A percentile compares a stretch with the other conserved stretches of the same genome.
Conservation (phyloP, 352 stramenopile genomes). For the Saprolegnia diclina region DNA sequence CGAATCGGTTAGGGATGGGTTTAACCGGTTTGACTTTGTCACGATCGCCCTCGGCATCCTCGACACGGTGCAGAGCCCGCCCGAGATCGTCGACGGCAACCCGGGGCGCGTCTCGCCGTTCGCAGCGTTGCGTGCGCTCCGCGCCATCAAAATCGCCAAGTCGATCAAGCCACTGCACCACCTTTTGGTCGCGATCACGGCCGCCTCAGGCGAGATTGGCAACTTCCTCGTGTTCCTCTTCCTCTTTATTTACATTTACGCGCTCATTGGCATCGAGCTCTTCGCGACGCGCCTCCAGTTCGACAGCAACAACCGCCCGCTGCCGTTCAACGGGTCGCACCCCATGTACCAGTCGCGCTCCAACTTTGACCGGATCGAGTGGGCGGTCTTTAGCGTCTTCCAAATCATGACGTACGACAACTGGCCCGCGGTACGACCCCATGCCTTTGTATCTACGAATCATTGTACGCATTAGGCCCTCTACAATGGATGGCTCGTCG, state of each 20-base stretch:
- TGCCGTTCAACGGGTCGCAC: slow-evolving; percentile 33
- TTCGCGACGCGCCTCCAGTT: slow-evolving; percentile 91
- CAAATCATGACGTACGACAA: slow-evolving; percentile 90
- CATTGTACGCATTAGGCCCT: too few relatives aligned
- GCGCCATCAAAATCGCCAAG: slow-evolving; percentile 67
- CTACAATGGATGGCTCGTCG: slow-evolving; percentile 78
- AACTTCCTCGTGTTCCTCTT: slow-evolving; percentile 90
- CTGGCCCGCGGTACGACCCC: slow-evolving; percentile 70
- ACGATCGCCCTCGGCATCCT: slow-evolving; percentile 32
- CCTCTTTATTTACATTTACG: slow-evolving; percentile 93
- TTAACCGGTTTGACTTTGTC: slow-evolving; percentile 32
- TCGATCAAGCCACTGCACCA: slow-evolving; percentile 89
- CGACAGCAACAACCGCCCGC: slow-evolving; percentile 50
- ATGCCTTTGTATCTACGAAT: neutral
- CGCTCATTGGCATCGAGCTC: slow-evolving; percentile 83
- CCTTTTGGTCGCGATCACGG: slow-evolving; percentile 87
- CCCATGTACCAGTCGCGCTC: slow-evolving; percentile 31
- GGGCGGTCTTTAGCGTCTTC: slow-evolving; percentile 68
- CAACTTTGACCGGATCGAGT: slow-evolving; percentile 67
- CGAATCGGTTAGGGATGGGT: slow-evolving; percentile 23
- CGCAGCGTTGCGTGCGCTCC: slow-evolving; percentile 49
- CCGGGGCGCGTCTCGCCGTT: slow-evolving; percentile 34
- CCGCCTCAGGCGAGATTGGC: slow-evolving; percentile 82
- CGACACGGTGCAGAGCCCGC: slow-evolving; percentile 22
- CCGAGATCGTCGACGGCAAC: slow-evolving; percentile 25